A percentile compares a stretch with the other conserved stretches of the same genome.
These are phyloP conservation scores for Stagonosporopsis cucurbitacearum DNA, from an alignment of 2,329 filamentous ascomycete genomes.

Conservation along the genomic window DNA sequence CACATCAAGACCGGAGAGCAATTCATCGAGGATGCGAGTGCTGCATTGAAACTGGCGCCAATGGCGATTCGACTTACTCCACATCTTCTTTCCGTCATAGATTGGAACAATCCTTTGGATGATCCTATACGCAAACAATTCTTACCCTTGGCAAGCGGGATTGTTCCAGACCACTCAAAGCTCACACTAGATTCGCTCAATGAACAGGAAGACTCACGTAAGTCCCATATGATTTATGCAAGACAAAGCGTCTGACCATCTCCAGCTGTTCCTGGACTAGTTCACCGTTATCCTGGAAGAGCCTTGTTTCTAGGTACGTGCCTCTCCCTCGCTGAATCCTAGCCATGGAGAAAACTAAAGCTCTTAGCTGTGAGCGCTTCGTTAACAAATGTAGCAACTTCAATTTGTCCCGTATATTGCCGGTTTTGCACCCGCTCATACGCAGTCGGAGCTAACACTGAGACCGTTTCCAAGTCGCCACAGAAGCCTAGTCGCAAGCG, in stretches of 20 bases:
- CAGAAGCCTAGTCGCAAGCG: constrained; percentile 52
- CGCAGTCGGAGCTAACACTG: constrained; percentile 63
- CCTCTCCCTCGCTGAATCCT: background rate
- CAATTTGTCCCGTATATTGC: constrained; percentile 69
- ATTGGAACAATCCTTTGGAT: constrained; percentile 65
- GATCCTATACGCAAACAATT: constrained; percentile 69
- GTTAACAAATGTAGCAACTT: constrained; percentile 51
- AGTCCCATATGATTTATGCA: background rate
- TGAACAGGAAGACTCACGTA: constrained; percentile 61
- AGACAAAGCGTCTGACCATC: constrained; percentile 1
- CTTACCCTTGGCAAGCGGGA: constrained; percentile 61
- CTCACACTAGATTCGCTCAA: constrained; percentile 65
- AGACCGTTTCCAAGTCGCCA: constrained; percentile 52
- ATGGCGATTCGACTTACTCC: constrained; percentile 69
- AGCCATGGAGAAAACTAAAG: background rate
- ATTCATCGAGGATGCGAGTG: constrained; percentile 62
- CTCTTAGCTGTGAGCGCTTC: background rate
- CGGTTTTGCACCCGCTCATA: constrained; percentile 68
- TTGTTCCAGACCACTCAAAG: constrained; percentile 62
- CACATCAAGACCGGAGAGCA: constrained; percentile 57
- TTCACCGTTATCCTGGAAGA: constrained; percentile 70
- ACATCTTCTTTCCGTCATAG: constrained; percentile 64
- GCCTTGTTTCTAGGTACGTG: constrained; percentile 66
- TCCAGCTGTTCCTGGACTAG: constrained; percentile 60
- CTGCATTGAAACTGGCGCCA: constrained; percentile 60